A percentile compares a stretch with the other conserved stretches of the same genome.
These are phyloP conservation scores for Dianthus caryophyllus DNA, from an alignment of 148 eudicot species.

Conservation along the genomic window DNA sequence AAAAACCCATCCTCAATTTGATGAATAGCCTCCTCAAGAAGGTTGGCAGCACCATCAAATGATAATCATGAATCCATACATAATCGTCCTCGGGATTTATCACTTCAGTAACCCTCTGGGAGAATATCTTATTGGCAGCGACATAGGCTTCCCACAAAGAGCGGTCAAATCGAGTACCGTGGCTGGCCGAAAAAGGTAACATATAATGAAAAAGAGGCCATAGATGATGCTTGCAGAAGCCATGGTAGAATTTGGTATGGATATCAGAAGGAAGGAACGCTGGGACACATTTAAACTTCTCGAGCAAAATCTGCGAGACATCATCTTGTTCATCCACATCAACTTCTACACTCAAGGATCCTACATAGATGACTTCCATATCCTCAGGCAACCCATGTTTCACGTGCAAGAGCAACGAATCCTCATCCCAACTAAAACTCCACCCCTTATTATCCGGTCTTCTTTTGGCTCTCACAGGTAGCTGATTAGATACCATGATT, in stretches of 20 bases:
- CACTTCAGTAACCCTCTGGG: slow-evolving; percentile 41
- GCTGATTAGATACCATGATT: slow-evolving; percentile 37
- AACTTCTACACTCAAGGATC: slow-evolving; percentile 33
- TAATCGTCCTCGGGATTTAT: slow-evolving; percentile 37
- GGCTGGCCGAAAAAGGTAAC: slow-evolving; percentile 38
- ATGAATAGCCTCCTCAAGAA: slow-evolving; percentile 35
- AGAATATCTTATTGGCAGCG: slow-evolving; percentile 36
- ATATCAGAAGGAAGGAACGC: slow-evolving; percentile 34
- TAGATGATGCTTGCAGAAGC: slow-evolving; percentile 43
- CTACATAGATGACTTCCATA: slow-evolving; percentile 38
- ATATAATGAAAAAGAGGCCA: slow-evolving; percentile 47
- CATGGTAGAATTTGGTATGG: slow-evolving; percentile 29
- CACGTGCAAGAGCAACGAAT: slow-evolving; percentile 31
- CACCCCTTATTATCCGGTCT: slow-evolving; percentile 33
- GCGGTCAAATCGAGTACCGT: slow-evolving; percentile 38
- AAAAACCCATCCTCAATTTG: slow-evolving; percentile 37
- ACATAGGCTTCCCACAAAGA: slow-evolving; percentile 43
- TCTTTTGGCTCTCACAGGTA: slow-evolving; percentile 32
- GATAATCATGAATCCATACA: slow-evolving; percentile 43
- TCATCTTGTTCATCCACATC: slow-evolving; percentile 34
- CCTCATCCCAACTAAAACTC: slow-evolving; percentile 41
- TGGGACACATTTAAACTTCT: slow-evolving; percentile 41
- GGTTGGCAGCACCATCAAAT: slow-evolving; percentile 41
- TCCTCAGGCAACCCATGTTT: slow-evolving; percentile 43
- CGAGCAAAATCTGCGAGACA: slow-evolving; percentile 34